Percentiles rank a stretch among this genome's conserved stretches.
Evolutionary conservation across 2,329 filamentous ascomycete species (phyloP).

Genomic region (Dactylellina leptospora): DNA sequence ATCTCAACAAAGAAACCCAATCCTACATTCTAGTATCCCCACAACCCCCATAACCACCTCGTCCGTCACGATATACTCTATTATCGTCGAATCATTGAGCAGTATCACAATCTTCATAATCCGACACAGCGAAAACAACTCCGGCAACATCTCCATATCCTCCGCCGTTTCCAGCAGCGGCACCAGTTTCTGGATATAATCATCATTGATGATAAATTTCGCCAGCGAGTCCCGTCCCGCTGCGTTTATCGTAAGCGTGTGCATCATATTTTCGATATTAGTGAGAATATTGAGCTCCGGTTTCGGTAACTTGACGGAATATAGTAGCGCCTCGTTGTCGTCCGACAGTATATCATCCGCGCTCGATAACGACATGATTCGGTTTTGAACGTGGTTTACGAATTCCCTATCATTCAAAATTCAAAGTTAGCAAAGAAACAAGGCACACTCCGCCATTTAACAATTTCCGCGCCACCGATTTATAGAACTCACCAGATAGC

Average conservation of each 20-base stretch:
- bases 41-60: conserved; percentile 90
- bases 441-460: conserved; percentile 5
- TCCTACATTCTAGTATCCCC: conserved; percentile 85
- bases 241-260: conserved; percentile 76
- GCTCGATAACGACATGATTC: conserved; percentile 70
- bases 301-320: conserved; percentile 76
- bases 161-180: conserved; percentile 88
- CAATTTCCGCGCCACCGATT: conserved; percentile 2
- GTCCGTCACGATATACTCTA: conserved; percentile 91
- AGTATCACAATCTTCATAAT: conserved; percentile 97
- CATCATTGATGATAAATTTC: conserved; percentile 83
- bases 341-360: conserved; percentile 88
- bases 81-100: conserved; percentile 92
- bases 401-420: conserved; percentile 74
- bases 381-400: conserved; percentile 82
- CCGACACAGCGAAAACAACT: conserved; percentile 91
- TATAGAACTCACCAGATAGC: conserved; percentile 77
- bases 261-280: conserved; percentile 86
- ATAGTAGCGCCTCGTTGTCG: conserved; percentile 77
- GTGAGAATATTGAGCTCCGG: conserved; percentile 82
- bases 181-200: conserved; percentile 87
- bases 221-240: conserved; percentile 83
- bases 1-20: no score
- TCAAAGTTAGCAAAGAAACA: background rate
- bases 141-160: conserved; percentile 83